Evolutionary conservation across 345 rosid genomes (phyloP).

Genomic region (Rhodomyrtus tomentosa): DNA sequence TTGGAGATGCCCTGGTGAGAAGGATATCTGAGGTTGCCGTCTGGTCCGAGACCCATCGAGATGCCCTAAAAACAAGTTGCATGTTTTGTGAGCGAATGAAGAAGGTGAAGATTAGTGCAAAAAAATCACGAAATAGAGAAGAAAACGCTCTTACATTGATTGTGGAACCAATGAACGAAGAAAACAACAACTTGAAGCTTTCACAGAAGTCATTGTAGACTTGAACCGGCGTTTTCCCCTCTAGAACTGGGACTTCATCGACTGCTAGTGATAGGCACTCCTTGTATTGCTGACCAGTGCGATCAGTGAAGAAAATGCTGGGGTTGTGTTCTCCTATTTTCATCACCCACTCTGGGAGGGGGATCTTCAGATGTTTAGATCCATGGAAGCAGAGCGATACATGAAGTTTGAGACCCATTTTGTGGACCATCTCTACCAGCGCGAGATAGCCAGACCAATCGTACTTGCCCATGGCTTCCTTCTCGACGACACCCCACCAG

Average conservation of each 20-base stretch:
- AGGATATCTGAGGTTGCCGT: slow-evolving; percentile 80
- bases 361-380: slow-evolving; percentile 22
- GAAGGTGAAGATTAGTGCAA: not conserved
- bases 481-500: slow-evolving; percentile 97
- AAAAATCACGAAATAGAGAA: not conserved
- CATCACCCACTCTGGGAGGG: slow-evolving; percentile 73
- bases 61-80: slow-evolving; percentile 44
- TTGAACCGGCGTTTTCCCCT: slow-evolving; percentile 67
- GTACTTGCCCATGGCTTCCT: slow-evolving; percentile 63
- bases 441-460: slow-evolving; percentile 79
- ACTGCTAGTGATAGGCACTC: slow-evolving; percentile 71
- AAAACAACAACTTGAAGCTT: slow-evolving; percentile 67
- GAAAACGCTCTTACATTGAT: slow-evolving; percentile 40
- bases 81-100: not conserved
- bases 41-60: slow-evolving; percentile 82
- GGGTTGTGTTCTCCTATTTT: slow-evolving; percentile 40
- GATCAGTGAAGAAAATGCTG: slow-evolving; percentile 45
- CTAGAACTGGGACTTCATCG: slow-evolving; percentile 62
- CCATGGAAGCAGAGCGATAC: slow-evolving; percentile 70
- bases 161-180: slow-evolving; percentile 55
- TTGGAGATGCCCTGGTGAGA: slow-evolving; percentile 25
- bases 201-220: slow-evolving; percentile 60
- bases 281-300: slow-evolving; percentile 37
- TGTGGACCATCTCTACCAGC: slow-evolving; percentile 68
- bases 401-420: slow-evolving; percentile 71